Evolutionary conservation across 1,284 basidiomycete genomes (phyloP), one percentile per base, ranked within the genome.

Genomic region (Acaromyces ingoldii): DNA sequence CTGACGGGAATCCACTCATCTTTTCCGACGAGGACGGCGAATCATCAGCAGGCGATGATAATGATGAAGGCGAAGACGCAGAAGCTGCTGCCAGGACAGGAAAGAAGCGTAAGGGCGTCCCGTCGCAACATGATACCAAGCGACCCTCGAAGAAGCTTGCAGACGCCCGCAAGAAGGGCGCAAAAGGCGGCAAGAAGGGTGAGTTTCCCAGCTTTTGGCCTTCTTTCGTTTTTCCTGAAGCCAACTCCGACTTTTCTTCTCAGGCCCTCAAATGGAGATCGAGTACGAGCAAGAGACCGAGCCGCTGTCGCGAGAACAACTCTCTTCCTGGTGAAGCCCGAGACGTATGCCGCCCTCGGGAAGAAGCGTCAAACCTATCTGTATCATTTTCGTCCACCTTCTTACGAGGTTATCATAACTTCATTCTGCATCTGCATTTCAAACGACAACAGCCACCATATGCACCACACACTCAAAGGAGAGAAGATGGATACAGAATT

Each of bases 201-300:
- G 21, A 45, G 54, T 31, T n/a, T n/a, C n/a, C n/a, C n/a, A n/a
- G n/a, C n/a, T n/a, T n/a, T n/a, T n/a, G n/a, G n/a, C n/a, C n/a
- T n/a, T n/a, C 7, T 0, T 25, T 3, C 4, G 3, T 28, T 34
- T 6, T 22, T 13, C 29, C 7, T 17, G 19, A 36, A 28, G 15
- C 2, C 51, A 13, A n/a, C 4, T 42, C 1, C 4, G 13, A 4
- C 5, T 45, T 3, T 9, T 11, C 11, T 19, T 25, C 2, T 9
- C 21, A 42, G 86, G 85, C 22, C 85, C 90, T 6, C 82, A 85
- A 62, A 85, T 97, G 75, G 89, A 93, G 75, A 28, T 54, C 34
- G 72, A 74, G 48, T 86, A 96, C 76, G 92, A 96, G 77, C 93
- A 95, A 83, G 92, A 92, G 74, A 82, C 86, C 64, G 89, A 95